Conservation (phyloP, 345 rosid species). For the Raphanus sativus region DNA sequence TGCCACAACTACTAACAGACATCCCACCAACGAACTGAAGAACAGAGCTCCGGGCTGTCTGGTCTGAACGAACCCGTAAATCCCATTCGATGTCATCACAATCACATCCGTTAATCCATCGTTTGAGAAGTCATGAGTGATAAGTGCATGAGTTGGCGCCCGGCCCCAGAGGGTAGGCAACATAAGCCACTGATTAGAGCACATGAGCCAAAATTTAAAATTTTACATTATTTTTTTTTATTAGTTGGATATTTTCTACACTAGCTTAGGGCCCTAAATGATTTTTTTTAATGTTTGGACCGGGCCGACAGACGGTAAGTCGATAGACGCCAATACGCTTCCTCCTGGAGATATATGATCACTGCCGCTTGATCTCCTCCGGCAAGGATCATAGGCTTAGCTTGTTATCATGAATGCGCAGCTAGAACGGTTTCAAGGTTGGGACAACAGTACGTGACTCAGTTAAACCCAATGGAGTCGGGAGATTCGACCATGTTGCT, state of each 20-base stretch:
- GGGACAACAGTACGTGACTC: conserved; percentile 58
- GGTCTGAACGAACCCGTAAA: conserved; percentile 91
- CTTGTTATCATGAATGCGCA: conserved; percentile 71
- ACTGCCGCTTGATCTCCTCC: conserved; percentile 91
- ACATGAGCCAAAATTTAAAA: no score
- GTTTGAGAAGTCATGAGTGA: conserved; percentile 81
- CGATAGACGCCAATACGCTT: conserved; percentile 65
- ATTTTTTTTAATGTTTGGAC: no score
- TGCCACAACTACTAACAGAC: conserved; percentile 90
- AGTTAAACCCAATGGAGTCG: conserved; percentile 84
- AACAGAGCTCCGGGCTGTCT: conserved; percentile 97
- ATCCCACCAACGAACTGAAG: conserved; percentile 96
- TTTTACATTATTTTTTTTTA: no score
- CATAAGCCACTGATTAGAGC: no score
- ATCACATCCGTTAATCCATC: conserved; percentile 92
- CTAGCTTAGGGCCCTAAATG: no score
- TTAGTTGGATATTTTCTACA: no score
- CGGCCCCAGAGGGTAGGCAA: no score
- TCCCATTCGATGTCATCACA: conserved; percentile 80
- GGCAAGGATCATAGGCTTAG: conserved; percentile 70
- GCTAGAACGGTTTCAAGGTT: conserved; percentile 69
- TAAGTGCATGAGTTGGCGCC: conserved; percentile 79
- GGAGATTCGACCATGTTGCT: conserved; percentile 96
- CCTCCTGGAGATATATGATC: conserved; percentile 81
- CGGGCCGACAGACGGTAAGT: conserved; percentile 83